Conservation (phyloP, 352 stramenopile species). For the Phytophthora cactorum region DNA sequence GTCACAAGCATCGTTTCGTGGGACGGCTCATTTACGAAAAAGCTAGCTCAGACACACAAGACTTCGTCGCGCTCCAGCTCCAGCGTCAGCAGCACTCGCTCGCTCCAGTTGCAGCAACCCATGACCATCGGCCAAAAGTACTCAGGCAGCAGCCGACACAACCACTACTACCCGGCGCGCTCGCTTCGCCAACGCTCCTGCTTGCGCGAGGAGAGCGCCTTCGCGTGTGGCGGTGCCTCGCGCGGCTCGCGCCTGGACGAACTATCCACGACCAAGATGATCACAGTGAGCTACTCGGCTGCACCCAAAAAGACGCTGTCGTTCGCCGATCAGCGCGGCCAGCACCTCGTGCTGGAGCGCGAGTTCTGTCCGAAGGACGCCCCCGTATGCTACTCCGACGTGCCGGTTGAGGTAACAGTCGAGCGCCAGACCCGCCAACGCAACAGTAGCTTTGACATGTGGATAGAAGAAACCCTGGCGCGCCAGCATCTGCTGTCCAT, state of each 20-base stretch:
- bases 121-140: conserved; percentile 39
- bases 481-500: conserved; percentile 59
- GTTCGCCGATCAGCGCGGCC: conserved; percentile 65
- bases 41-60: conserved; percentile 12
- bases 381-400: conserved; percentile 52
- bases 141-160: conserved; percentile 7
- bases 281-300: conserved; percentile 43
- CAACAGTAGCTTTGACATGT: conserved; percentile 40
- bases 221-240: conserved; percentile 25
- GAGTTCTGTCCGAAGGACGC: conserved; percentile 56
- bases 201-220: conserved; percentile 61
- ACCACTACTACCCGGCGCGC: conserved; percentile 17
- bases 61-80: conserved; percentile 25
- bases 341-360: conserved; percentile 53
- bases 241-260: conserved; percentile 37
- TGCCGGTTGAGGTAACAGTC: conserved; percentile 31
- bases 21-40: conserved; percentile 27
- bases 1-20: conserved; percentile 10
- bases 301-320: conserved; percentile 61
- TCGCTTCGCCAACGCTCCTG: conserved; percentile 40
- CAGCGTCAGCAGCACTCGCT: conserved; percentile 7
- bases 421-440: conserved; percentile 29
- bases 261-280: conserved; percentile 36
- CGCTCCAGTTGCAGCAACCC: conserved; percentile 35
- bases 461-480: conserved; percentile 47